Conservation (phyloP, 208 protist genomes). For the Leishmania tarentolae region DNA sequence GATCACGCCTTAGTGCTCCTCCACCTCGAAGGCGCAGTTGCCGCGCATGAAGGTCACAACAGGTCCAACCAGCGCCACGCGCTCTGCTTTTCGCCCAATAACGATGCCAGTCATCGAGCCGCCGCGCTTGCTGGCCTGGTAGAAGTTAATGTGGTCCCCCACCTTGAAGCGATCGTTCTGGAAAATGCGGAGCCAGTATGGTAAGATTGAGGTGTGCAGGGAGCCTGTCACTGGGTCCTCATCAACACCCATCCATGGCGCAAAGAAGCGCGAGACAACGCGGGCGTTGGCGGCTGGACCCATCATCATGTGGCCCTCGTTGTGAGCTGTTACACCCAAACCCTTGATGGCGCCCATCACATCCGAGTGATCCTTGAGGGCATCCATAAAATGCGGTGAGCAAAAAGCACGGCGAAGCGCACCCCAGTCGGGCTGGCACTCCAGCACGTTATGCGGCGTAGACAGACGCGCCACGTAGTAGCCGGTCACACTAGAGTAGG, state of each 20-base stretch:
- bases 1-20: constrained; percentile 25
- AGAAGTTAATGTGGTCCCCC: constrained; percentile 56
- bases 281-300: constrained; percentile 35
- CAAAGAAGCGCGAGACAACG: constrained; percentile 74
- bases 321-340: constrained; percentile 46
- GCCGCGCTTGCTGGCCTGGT: constrained; percentile 62
- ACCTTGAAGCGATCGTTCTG: constrained; percentile 49
- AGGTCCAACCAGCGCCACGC: constrained; percentile 57
- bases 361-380: constrained; percentile 33
- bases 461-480: constrained; percentile 53
- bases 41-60: constrained; percentile 70
- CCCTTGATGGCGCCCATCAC: constrained; percentile 31
- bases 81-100: constrained; percentile 66
- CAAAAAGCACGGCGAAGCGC: constrained; percentile 38
- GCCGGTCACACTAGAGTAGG: constrained; percentile 28
- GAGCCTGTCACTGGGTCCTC: constrained; percentile 79
- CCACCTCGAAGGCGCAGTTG: constrained; percentile 54
- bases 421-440: constrained; percentile 33
- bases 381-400: constrained; percentile 27
- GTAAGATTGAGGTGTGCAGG: constrained; percentile 41
- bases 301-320: constrained; percentile 34
- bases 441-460: constrained; percentile 34
- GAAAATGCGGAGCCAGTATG: constrained; percentile 58
- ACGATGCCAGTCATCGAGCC: constrained; percentile 54
- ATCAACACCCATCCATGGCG: constrained; percentile 58